A percentile compares a stretch with the other conserved stretches of the same genome.
These are phyloP conservation scores for Geotrichum histeridarum DNA, from an alignment of 1,139 yeast species.

Conservation along the genomic window DNA sequence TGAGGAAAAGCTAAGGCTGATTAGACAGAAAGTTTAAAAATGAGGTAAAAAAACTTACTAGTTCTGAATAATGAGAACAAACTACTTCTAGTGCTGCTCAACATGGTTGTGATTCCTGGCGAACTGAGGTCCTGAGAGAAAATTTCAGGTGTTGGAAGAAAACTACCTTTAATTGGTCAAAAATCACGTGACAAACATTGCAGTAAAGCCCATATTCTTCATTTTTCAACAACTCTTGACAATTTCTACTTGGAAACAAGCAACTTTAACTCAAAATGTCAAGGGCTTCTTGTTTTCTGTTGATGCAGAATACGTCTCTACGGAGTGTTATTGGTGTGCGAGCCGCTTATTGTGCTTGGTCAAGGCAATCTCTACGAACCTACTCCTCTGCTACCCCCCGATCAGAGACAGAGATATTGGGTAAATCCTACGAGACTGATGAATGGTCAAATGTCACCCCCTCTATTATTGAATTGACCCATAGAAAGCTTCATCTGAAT, in stretches of 20 bases:
- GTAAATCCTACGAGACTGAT: constrained; percentile 55
- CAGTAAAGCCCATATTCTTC: too few species aligned
- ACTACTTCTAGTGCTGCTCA: constrained; percentile 10
- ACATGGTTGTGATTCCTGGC: constrained; percentile 4
- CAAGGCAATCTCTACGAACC: constrained; percentile 3
- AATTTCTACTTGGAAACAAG: too few species aligned
- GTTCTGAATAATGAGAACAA: constrained; percentile 15
- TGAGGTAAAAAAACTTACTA: constrained; percentile 4
- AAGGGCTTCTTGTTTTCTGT: not conserved
- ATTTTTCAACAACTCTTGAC: too few species aligned
- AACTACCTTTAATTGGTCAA: too few species aligned
- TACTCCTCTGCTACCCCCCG: constrained; percentile 10
- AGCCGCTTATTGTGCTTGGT: not conserved
- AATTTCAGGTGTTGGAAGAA: not conserved
- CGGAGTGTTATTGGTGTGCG: not conserved
- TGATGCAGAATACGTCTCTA: not conserved
- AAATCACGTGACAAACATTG: too few species aligned
- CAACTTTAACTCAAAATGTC: not conserved
- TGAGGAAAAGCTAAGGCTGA: not conserved
- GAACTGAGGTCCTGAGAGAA: not conserved
- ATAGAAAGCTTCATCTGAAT: constrained; percentile 67
- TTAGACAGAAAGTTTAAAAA: not conserved
- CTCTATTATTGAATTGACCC: constrained; percentile 61
- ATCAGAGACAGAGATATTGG: constrained; percentile 39
- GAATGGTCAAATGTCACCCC: constrained; percentile 85